These are phyloP conservation scores for Tolypocladium nubicola DNA, from an alignment of 2,329 filamentous ascomycete species.

Conservation along the genomic window DNA sequence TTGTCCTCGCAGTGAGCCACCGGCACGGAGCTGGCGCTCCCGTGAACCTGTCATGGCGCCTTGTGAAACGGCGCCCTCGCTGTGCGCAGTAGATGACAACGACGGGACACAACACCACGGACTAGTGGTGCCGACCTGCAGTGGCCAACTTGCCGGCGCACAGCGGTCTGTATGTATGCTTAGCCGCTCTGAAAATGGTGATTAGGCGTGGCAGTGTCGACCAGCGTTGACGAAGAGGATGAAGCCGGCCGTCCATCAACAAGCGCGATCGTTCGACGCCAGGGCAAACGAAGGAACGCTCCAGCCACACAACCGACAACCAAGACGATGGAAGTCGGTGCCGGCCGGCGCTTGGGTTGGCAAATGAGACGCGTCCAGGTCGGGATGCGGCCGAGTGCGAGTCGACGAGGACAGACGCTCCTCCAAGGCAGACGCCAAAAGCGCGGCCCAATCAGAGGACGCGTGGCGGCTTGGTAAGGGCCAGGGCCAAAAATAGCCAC, in stretches of 20 bases:
- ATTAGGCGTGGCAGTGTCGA: neutral
- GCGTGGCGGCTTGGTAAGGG: conserved; percentile 3
- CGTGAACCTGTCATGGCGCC: neutral
- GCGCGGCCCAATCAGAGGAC: neutral
- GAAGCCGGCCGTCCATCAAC: neutral
- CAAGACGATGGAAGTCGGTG: neutral
- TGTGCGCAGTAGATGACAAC: neutral
- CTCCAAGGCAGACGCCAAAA: neutral
- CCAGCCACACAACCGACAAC: neutral
- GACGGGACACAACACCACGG: neutral
- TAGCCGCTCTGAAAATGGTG: neutral
- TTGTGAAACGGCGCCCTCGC: neutral
- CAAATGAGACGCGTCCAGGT: neutral
- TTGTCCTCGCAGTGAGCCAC: neutral
- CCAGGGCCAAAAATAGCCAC: conserved; percentile 1
- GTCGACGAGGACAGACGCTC: neutral
- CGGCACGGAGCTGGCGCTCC: neutral
- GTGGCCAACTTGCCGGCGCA: neutral
- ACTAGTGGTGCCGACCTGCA: neutral
- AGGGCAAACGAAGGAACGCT: neutral
- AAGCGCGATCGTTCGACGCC: neutral
- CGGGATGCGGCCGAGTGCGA: neutral
- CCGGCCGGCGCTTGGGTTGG: neutral
- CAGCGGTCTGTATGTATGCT: neutral
- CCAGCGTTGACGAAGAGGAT: too few relatives aligned